phyloP scores from a whole-genome alignment of 164 flowering plant genomes.

The Hamamelis virginiana region DNA sequence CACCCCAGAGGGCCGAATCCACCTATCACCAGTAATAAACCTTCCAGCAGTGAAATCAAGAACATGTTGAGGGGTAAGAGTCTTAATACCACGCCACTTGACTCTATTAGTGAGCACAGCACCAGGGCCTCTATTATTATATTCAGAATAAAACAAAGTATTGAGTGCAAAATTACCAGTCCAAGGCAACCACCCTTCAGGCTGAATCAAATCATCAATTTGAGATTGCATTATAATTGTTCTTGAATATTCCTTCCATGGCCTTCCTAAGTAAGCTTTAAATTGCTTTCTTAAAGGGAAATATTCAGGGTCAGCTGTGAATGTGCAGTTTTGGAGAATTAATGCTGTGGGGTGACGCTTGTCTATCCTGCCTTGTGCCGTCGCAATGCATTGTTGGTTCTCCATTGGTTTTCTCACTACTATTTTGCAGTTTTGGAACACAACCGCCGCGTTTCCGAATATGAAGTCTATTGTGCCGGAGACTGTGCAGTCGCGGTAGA shows the following conservation, averaged over 20 bases:
- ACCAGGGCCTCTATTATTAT: constrained; percentile 56
- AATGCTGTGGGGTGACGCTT: constrained; percentile 31
- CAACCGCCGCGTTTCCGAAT: constrained; percentile 58
- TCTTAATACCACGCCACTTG: constrained; percentile 52
- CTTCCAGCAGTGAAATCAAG: constrained; percentile 27
- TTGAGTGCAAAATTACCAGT: constrained; percentile 30
- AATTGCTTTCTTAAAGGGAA: constrained; percentile 18
- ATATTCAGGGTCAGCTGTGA: constrained; percentile 33
- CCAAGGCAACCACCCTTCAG: constrained; percentile 62
- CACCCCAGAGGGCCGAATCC: constrained; percentile 53
- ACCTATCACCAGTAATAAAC: constrained; percentile 38
- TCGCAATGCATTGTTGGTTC: constrained; percentile 46
- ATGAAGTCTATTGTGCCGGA: constrained; percentile 78
- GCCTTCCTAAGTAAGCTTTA: constrained; percentile 55
- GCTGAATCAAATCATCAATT: constrained; percentile 44
- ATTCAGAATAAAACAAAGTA: constrained; percentile 48
- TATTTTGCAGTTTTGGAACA: constrained; percentile 77
- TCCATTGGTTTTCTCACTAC: constrained; percentile 49
- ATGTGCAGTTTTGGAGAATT: constrained; percentile 53
- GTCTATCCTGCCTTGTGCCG: constrained; percentile 58
- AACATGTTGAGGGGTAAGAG: constrained; percentile 16
- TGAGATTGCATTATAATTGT: constrained; percentile 46
- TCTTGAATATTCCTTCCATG: constrained; percentile 57
- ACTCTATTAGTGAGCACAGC: constrained; percentile 29
- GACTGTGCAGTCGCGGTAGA: constrained; percentile 78